A percentile compares a stretch with the other conserved stretches of the same genome.
These are phyloP conservation scores for Dioszegia hungarica DNA, from an alignment of 768 basidiomycete genomes.

Conservation along the genomic window DNA sequence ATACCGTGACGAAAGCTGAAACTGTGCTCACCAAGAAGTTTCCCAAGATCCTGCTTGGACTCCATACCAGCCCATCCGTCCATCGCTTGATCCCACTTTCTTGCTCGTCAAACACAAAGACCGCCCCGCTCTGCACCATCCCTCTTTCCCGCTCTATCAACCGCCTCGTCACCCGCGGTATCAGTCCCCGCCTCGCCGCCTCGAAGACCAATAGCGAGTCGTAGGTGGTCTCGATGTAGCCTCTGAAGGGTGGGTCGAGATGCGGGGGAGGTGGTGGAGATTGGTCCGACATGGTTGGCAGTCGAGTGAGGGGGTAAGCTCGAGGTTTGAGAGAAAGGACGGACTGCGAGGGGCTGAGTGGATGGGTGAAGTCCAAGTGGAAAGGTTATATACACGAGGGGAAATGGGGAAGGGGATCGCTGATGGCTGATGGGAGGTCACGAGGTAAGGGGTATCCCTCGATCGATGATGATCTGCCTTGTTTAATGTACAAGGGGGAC, in stretches of 20 bases:
- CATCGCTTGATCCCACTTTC: slow-evolving; percentile 96
- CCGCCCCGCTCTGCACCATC: slow-evolving; percentile 88
- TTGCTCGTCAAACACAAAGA: slow-evolving; percentile 96
- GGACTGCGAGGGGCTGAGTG: not conserved
- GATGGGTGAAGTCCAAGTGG: not conserved
- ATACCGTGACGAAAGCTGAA: not conserved
- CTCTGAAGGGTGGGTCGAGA: slow-evolving; percentile 78
- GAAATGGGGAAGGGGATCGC: too few species aligned
- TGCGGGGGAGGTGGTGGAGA: slow-evolving; percentile 23
- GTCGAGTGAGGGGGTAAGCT: not conserved
- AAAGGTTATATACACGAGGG: too few species aligned
- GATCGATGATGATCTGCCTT: too few species aligned
- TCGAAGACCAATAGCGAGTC: slow-evolving; percentile 96
- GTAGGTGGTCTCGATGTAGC: slow-evolving; percentile 91
- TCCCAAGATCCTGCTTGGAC: slow-evolving; percentile 82
- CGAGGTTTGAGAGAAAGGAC: not conserved
- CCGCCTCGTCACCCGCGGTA: slow-evolving; percentile 84
- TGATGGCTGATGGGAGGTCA: too few species aligned
- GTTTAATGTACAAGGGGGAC: too few species aligned
- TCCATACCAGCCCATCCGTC: slow-evolving; percentile 94
- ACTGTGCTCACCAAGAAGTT: slow-evolving; percentile 71
- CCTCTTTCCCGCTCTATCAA: slow-evolving; percentile 86
- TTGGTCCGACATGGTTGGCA: not conserved
- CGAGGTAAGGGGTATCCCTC: too few species aligned
- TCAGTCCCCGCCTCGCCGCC: slow-evolving; percentile 80